phyloP scores from a whole-genome alignment of 306 rosid species.

The Prunus mume region DNA sequence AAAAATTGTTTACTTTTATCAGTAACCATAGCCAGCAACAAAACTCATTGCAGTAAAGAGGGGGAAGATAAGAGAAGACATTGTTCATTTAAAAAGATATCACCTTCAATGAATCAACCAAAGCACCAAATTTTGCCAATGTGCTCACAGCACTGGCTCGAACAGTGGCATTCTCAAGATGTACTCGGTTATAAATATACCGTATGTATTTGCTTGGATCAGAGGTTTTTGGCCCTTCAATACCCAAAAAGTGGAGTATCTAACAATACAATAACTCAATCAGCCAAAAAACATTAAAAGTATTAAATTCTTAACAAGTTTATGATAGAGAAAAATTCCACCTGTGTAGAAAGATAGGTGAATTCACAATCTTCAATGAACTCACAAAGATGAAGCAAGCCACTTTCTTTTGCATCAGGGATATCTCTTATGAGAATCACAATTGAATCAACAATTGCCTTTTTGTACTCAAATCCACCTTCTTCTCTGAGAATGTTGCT shows the following conservation, averaged over 20 bases:
- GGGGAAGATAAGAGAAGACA: not conserved
- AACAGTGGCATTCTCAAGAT: slow-evolving; percentile 98
- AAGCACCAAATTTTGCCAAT: slow-evolving; percentile 92
- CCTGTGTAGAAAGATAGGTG: slow-evolving; percentile 99
- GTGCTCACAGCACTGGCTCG: slow-evolving; percentile 99
- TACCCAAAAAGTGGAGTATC: slow-evolving; percentile 96
- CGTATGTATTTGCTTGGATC: slow-evolving; percentile 98
- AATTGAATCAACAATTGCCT: slow-evolving; percentile 96
- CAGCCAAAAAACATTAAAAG: slow-evolving; percentile 15
- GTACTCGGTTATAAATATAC: slow-evolving; percentile 90
- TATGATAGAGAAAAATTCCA: slow-evolving; percentile 28
- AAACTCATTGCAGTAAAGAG: not conserved
- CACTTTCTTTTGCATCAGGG: slow-evolving; percentile 93
- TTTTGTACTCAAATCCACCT: slow-evolving; percentile 98
- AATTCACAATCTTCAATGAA: slow-evolving; percentile 99
- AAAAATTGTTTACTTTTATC: slow-evolving; percentile 19
- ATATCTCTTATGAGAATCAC: slow-evolving; percentile 95
- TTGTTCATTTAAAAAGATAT: not conserved
- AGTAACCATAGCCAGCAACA: slow-evolving; percentile 14
- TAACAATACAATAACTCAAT: slow-evolving; percentile 24
- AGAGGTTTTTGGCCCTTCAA: slow-evolving; percentile 97
- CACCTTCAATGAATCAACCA: slow-evolving; percentile 85
- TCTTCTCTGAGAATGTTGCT: slow-evolving; percentile 99
- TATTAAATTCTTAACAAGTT: slow-evolving; percentile 13
- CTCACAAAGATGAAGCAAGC: slow-evolving; percentile 98